Base-by-base conservation (phyloP, 2,329 filamentous ascomycete species). In the Scedosporium boydii region DNA sequence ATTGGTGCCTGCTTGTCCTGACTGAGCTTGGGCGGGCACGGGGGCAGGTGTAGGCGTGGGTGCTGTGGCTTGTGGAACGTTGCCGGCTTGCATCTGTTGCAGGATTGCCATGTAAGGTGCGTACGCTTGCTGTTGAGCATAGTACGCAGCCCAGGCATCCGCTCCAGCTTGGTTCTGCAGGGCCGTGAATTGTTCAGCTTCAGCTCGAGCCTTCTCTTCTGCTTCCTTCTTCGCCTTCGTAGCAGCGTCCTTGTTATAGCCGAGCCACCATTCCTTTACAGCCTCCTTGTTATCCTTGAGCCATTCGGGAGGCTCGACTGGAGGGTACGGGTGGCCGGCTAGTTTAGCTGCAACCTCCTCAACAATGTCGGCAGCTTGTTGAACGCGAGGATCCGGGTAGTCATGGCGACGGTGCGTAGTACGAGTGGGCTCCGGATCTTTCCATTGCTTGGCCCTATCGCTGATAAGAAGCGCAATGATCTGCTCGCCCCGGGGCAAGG, bases 211-310 rank as follows among this genome's bases (percentile, higher is more conserved):
- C 41, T 48, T 12, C 29, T 74, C 73, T 41, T 76, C 76, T 1
- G 76, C 73, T 29, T 73, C 72, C 59, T 70, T 74, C 62, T 76
- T 76, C 57, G 78, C 72, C 56, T 73, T 74, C 1, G 70, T 68
- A 7, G 74, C 70, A 12, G 69, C 56, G 60, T 77, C 77, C 63
- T 73, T 76, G 62, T 76, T 75, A 64, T 77, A 80, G 0, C 80
- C 81, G 10, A 77, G 70, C 73, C 78, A 80, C 82, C 83, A 86
- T 65, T 82, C 78, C 9, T 77, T 76, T 0, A 79, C 73, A 64
- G 77, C 77, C 38, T 78, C 78, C 2, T 76, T 70, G 38, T 80
- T 75, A 23, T 77, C 71, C 9, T 71, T 72, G 65, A 85, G 76
- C 77, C 82, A 83, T 18, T 77, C 76, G 1, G 84, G 82, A 3